phyloP scores from a whole-genome alignment of 257 asterid species.

The Galeopsis tetrahit region DNA sequence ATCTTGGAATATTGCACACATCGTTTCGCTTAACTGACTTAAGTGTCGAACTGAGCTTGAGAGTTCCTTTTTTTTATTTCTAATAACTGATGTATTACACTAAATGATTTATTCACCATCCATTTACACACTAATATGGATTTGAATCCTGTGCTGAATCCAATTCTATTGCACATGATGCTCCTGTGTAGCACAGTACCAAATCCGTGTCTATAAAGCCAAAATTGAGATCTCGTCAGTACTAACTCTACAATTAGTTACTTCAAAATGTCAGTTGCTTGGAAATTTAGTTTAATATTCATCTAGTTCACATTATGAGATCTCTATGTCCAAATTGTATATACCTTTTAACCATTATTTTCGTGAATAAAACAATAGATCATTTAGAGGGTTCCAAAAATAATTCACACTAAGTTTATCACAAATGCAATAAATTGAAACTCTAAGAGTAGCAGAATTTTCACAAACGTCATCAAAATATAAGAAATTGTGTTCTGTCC shows the following conservation, averaged over 20 bases:
- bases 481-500: too few species aligned
- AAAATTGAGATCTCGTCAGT: too few species aligned
- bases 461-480: background rate
- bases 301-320: background rate
- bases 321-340: background rate
- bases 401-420: background rate
- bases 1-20: background rate
- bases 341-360: background rate
- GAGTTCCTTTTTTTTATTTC: background rate
- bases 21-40: background rate
- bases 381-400: background rate
- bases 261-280: background rate
- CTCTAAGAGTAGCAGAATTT: background rate
- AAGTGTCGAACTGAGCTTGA: slow-evolving; percentile 16
- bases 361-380: background rate
- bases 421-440: background rate
- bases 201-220: too few species aligned
- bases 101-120: too few species aligned
- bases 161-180: too few species aligned
- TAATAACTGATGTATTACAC: too few species aligned
- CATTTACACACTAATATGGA: too few species aligned
- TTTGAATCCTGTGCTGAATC: too few species aligned
- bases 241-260: too few species aligned
- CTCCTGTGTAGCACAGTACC: too few species aligned
- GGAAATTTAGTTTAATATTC: background rate